Evolutionary conservation across 2,329 filamentous ascomycete genomes (phyloP).

Genomic region (Clarireedia sp.): DNA sequence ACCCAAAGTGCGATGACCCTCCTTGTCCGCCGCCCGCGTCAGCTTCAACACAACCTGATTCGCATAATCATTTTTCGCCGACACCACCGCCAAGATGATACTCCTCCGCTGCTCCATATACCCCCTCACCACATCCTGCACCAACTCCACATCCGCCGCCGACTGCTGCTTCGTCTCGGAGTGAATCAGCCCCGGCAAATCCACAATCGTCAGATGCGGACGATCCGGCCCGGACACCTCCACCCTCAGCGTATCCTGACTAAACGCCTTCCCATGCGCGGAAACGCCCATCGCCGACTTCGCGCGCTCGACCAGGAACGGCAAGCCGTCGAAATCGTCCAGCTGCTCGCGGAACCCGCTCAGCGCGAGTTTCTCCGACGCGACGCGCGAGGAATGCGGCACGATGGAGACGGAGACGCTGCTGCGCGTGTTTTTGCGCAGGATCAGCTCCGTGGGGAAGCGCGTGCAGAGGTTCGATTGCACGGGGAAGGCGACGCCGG

Average conservation of each 20-base stretch:
- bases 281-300: slow-evolving; percentile 15
- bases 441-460: slow-evolving; percentile 37
- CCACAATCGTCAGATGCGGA: slow-evolving; percentile 49
- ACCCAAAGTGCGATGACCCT: slow-evolving; percentile 34
- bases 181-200: slow-evolving; percentile 49
- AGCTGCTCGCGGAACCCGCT: slow-evolving; percentile 16
- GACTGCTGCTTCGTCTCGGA: slow-evolving; percentile 38
- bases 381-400: slow-evolving; percentile 12
- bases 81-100: slow-evolving; percentile 48
- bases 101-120: slow-evolving; percentile 49
- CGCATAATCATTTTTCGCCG: slow-evolving; percentile 51
- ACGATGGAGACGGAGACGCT: slow-evolving; percentile 17
- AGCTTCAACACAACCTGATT: slow-evolving; percentile 49
- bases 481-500: slow-evolving; percentile 33
- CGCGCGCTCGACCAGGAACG: slow-evolving; percentile 19
- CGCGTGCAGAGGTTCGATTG: slow-evolving; percentile 35
- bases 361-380: slow-evolving; percentile 14
- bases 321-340: slow-evolving; percentile 15
- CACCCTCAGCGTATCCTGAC: slow-evolving; percentile 16
- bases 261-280: slow-evolving; percentile 24
- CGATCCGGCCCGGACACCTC: slow-evolving; percentile 26
- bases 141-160: slow-evolving; percentile 35
- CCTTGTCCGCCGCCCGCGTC: slow-evolving; percentile 34
- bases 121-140: slow-evolving; percentile 38
- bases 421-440: slow-evolving; percentile 16